These are phyloP conservation scores for Canna indica DNA, from an alignment of 176 grass and related monocot genomes.

Conservation along the genomic window DNA sequence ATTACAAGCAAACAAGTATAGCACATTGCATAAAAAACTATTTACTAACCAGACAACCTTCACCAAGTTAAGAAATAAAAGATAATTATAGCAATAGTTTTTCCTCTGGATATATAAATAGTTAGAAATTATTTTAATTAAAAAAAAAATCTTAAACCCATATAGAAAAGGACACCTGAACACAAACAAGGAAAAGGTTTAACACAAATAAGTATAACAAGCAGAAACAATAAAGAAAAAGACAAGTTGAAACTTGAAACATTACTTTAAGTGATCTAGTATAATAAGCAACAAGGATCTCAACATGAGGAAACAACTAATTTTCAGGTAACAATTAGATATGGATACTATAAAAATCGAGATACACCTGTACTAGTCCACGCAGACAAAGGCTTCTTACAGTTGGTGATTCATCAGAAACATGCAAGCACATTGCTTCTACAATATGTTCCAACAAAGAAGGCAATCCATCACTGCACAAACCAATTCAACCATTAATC, in stretches of 20 bases:
- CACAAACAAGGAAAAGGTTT: background rate
- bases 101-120: background rate
- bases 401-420: slow-evolving; percentile 84
- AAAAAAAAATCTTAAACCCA: background rate
- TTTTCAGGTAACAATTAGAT: slow-evolving; percentile 11
- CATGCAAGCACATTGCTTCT: slow-evolving; percentile 84
- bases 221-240: background rate
- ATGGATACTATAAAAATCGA: slow-evolving; percentile 14
- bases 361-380: slow-evolving; percentile 74
- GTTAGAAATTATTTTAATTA: background rate
- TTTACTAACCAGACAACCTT: background rate
- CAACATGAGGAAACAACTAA: background rate
- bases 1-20: background rate
- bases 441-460: slow-evolving; percentile 79
- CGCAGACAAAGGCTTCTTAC: slow-evolving; percentile 79
- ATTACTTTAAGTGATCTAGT: background rate
- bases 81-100: background rate
- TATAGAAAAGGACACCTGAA: background rate
- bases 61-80: background rate
- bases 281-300: background rate
- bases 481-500: slow-evolving; percentile 16
- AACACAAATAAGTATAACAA: background rate
- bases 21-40: background rate
- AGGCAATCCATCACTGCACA: slow-evolving; percentile 59
- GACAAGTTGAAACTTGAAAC: background rate